Percentiles rank a stretch among this genome's conserved stretches.
phyloP scores from a whole-genome alignment of 345 rosid species.

The Noccaea bulbosa region DNA sequence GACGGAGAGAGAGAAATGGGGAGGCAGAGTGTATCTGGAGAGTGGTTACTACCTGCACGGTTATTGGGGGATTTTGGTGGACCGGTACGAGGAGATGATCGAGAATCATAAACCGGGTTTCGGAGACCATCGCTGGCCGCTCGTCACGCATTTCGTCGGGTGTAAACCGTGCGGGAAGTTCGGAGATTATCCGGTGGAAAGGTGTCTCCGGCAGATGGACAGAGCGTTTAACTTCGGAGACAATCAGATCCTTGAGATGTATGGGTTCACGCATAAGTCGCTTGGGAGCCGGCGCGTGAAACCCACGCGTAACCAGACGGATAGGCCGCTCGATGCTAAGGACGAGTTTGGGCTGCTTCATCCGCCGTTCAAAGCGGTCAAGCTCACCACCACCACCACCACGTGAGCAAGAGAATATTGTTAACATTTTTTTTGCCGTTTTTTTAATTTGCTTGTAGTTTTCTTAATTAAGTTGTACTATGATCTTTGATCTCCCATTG shows the following conservation, averaged over 20 bases:
- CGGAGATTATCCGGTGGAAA: constrained; percentile 67
- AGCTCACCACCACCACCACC: constrained; percentile 22
- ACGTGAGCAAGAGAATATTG: constrained; percentile 12
- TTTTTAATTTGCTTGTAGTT: constrained; percentile 23
- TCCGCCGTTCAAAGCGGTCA: constrained; percentile 46
- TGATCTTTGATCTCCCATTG: constrained; percentile 24
- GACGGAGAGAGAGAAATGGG: constrained; percentile 68
- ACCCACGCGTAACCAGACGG: constrained; percentile 53
- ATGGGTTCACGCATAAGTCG: constrained; percentile 62
- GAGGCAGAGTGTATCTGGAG: constrained; percentile 69
- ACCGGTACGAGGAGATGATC: constrained; percentile 72
- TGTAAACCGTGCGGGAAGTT: constrained; percentile 83
- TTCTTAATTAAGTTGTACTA: constrained; percentile 8
- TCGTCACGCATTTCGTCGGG: constrained; percentile 82
- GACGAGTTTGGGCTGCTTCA: constrained; percentile 52
- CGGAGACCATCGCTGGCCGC: constrained; percentile 79
- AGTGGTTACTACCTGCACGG: constrained; percentile 74
- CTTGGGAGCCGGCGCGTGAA: constrained; percentile 53
- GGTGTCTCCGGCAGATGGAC: constrained; percentile 78
- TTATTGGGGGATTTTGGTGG: constrained; percentile 75
- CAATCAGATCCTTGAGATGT: constrained; percentile 70
- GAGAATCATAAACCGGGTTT: constrained; percentile 66
- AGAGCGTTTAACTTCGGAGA: constrained; percentile 77
- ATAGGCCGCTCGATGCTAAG: constrained; percentile 47
- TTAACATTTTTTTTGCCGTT: not conserved